Conservation (phyloP, 1,284 basidiomycete genomes). For the Vanrija sp. region DNA sequence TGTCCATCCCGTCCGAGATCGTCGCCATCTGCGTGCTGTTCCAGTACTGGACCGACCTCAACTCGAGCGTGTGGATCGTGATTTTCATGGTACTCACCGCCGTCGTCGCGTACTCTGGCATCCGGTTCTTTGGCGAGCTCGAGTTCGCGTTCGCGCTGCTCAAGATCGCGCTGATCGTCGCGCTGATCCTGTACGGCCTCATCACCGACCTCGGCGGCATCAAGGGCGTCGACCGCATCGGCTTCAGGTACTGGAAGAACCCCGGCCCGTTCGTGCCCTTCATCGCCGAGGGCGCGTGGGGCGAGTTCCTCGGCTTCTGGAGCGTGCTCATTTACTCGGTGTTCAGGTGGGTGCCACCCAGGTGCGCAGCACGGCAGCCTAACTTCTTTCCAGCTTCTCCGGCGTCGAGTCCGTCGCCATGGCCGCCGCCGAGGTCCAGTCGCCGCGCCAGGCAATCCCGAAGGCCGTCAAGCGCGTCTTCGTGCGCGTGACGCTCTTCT, state of each 20-base stretch:
- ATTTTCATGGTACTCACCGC: slow-evolving; percentile 17
- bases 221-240: slow-evolving; percentile 47
- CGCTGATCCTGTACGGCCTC: slow-evolving; percentile 57
- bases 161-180: slow-evolving; percentile 66
- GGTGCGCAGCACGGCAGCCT: too few relatives aligned
- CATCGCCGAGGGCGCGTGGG: slow-evolving; percentile 13
- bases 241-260: slow-evolving; percentile 63
- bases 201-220: slow-evolving; percentile 56
- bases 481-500: slow-evolving; percentile 51
- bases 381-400: slow-evolving; percentile 6
- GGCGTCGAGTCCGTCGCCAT: slow-evolving; percentile 28
- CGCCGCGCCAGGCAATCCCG: slow-evolving; percentile 33
- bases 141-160: slow-evolving; percentile 70
- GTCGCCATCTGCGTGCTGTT: slow-evolving; percentile 24
- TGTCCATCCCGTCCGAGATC: slow-evolving; percentile 26
- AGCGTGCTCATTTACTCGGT: slow-evolving; percentile 25
- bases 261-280: slow-evolving; percentile 55
- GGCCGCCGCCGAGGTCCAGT: slow-evolving; percentile 34
- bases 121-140: slow-evolving; percentile 22
- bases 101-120: slow-evolving; percentile 16
- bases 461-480: slow-evolving; percentile 19
- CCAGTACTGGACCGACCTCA: slow-evolving; percentile 25
- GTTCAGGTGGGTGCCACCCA: slow-evolving; percentile 9
- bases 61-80: slow-evolving; percentile 17
- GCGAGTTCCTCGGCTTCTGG: slow-evolving; percentile 26